Evolutionary conservation across 164 flowering plant genomes (phyloP).

Genomic region (Nymphaea colorata): DNA sequence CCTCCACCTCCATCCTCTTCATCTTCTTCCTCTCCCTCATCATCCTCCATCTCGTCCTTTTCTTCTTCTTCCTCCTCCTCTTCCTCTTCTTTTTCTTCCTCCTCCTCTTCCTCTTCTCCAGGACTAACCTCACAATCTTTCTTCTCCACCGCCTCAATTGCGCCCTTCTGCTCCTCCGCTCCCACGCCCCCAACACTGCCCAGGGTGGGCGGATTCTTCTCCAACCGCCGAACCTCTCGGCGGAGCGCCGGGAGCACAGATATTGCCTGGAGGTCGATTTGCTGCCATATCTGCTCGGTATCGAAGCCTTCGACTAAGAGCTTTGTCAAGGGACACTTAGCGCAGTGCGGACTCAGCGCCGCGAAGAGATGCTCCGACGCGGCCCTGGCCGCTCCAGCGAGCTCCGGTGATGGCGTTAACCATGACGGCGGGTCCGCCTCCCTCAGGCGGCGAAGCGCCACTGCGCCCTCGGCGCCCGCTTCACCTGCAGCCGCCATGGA

Average conservation of each 20-base stretch:
- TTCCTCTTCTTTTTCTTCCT: slow-evolving; percentile 8
- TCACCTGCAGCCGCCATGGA: not conserved
- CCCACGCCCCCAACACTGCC: not conserved
- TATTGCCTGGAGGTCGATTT: slow-evolving; percentile 62
- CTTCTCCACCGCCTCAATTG: slow-evolving; percentile 6
- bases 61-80: slow-evolving; percentile 16
- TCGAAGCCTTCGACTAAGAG: slow-evolving; percentile 66
- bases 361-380: slow-evolving; percentile 52
- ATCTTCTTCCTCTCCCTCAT: slow-evolving; percentile 22
- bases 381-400: slow-evolving; percentile 34
- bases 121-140: not conserved
- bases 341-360: slow-evolving; percentile 36
- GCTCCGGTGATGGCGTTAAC: slow-evolving; percentile 35
- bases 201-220: slow-evolving; percentile 26
- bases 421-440: slow-evolving; percentile 43
- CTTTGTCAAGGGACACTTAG: slow-evolving; percentile 57
- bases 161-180: not conserved
- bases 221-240: slow-evolving; percentile 38
- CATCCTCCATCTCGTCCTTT: slow-evolving; percentile 22
- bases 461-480: slow-evolving; percentile 9
- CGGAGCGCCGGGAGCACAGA: slow-evolving; percentile 36
- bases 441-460: slow-evolving; percentile 30
- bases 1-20: slow-evolving; percentile 17
- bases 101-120: not conserved
- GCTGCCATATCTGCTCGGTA: slow-evolving; percentile 96